Conservation (phyloP, 2,329 filamentous ascomycete genomes). For the Didymella glomerata region DNA sequence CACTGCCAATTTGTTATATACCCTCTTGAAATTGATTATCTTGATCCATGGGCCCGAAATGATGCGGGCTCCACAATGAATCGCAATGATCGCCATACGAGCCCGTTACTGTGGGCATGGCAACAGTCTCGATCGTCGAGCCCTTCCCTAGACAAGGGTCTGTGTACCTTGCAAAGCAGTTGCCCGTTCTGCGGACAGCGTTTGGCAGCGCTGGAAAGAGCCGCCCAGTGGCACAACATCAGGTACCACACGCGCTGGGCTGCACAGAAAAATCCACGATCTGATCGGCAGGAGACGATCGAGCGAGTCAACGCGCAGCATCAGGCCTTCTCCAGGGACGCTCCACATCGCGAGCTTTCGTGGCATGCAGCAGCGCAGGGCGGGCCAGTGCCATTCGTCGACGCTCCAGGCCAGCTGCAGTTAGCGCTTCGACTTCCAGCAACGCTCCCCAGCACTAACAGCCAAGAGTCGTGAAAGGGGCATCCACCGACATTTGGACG, state of each 20-base stretch:
- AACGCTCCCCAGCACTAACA: slow-evolving; percentile 26
- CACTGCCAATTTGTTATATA: slow-evolving; percentile 15
- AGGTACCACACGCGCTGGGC: slow-evolving; percentile 1
- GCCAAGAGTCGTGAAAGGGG: slow-evolving; percentile 38
- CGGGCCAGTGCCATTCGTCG: slow-evolving; percentile 23
- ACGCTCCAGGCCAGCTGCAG: slow-evolving; percentile 22
- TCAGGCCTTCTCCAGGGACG: slow-evolving; percentile 14
- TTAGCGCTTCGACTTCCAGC: slow-evolving; percentile 34
- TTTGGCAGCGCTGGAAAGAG: slow-evolving; percentile 2
- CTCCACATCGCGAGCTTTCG: slow-evolving; percentile 19
- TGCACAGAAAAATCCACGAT: background rate
- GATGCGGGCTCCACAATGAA: slow-evolving; percentile 11
- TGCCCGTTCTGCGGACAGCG: slow-evolving; percentile 1
- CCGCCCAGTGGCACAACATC: background rate
- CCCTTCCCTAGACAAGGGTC: slow-evolving; percentile 15
- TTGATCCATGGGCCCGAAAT: slow-evolving; percentile 2
- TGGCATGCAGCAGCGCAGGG: slow-evolving; percentile 20
- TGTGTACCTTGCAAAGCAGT: slow-evolving; percentile 7
- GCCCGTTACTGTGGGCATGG: slow-evolving; percentile 12
- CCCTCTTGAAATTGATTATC: slow-evolving; percentile 17
- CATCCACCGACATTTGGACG: slow-evolving; percentile 26
- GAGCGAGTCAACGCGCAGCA: slow-evolving; percentile 1
- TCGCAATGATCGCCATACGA: slow-evolving; percentile 18
- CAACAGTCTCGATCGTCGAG: slow-evolving; percentile 17
- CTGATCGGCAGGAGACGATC: background rate